A percentile compares a stretch with the other conserved stretches of the same genome.
Conservation (phyloP, 1,284 basidiomycete species). For the Cerioporus squamosus region DNA sequence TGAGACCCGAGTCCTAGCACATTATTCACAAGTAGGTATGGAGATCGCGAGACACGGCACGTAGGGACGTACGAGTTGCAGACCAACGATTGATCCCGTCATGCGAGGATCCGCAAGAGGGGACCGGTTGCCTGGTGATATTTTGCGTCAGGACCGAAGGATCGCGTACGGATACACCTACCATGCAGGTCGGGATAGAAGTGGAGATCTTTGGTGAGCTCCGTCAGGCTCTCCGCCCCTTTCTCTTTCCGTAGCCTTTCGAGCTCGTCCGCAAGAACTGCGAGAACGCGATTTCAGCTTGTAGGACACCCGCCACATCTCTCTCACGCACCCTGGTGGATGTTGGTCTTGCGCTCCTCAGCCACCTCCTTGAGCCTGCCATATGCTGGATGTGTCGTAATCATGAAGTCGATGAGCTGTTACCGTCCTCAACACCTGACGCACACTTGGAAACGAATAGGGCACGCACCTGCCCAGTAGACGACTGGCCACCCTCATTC, state of each 20-base stretch:
- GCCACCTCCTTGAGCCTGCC: slow-evolving; percentile 65
- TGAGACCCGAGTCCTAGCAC: slow-evolving; percentile 68
- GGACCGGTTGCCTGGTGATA: slow-evolving; percentile 82
- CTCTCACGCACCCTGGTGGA: slow-evolving; percentile 54
- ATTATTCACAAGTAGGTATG: too few species aligned
- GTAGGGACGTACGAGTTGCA: slow-evolving; percentile 64
- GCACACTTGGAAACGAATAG: background rate
- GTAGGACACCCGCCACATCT: too few species aligned
- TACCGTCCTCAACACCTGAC: slow-evolving; percentile 71
- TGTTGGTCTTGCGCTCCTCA: slow-evolving; percentile 56
- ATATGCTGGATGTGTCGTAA: slow-evolving; percentile 91
- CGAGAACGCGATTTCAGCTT: background rate
- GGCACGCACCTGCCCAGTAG: slow-evolving; percentile 84
- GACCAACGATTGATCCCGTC: slow-evolving; percentile 90
- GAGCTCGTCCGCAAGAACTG: slow-evolving; percentile 78
- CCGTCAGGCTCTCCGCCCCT: slow-evolving; percentile 67
- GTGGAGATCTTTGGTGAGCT: slow-evolving; percentile 89
- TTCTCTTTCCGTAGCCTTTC: slow-evolving; percentile 67
- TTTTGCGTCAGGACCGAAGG: background rate
- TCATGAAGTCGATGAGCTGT: slow-evolving; percentile 92
- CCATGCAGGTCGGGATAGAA: slow-evolving; percentile 95
- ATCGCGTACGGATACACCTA: slow-evolving; percentile 27
- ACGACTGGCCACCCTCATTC: slow-evolving; percentile 99
- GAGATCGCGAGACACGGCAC: too few species aligned
- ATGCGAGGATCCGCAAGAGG: slow-evolving; percentile 94